Conservation (phyloP, 176 grass and related monocot genomes). For the Pontederia crassipes region DNA sequence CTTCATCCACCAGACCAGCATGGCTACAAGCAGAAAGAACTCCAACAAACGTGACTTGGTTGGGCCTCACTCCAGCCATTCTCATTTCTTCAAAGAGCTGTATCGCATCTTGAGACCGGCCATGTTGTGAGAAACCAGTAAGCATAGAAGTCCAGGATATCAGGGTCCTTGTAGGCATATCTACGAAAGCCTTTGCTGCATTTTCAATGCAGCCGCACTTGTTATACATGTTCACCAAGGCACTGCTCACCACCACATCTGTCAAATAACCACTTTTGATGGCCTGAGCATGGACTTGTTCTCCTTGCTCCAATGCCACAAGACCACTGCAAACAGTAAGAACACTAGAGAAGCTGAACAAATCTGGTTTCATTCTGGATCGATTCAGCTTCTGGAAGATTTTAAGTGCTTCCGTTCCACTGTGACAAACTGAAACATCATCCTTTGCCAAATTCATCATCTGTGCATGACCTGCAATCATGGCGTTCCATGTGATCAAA, state of each 20-base stretch:
- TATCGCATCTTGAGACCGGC: conserved; percentile 51
- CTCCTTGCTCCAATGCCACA: conserved; percentile 67
- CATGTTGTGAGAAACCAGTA: conserved; percentile 71
- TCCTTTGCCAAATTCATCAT: conserved; percentile 62
- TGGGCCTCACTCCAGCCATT: conserved; percentile 49
- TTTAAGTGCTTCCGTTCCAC: conserved; percentile 53
- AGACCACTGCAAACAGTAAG: conserved; percentile 58
- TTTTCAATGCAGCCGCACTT: conserved; percentile 62
- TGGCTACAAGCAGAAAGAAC: conserved; percentile 82
- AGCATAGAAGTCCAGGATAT: conserved; percentile 92
- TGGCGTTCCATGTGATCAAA: conserved; percentile 68
- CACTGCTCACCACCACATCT: conserved; percentile 67
- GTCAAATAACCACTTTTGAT: conserved; percentile 65
- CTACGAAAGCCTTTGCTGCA: conserved; percentile 58
- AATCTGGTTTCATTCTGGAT: conserved; percentile 45
- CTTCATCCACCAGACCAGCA: conserved; percentile 53
- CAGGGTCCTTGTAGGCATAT: conserved; percentile 56
- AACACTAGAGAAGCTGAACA: conserved; percentile 78
- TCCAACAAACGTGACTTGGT: conserved; percentile 70
- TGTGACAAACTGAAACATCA: conserved; percentile 41
- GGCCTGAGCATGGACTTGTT: conserved; percentile 66
- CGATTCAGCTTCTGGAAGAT: conserved; percentile 50
- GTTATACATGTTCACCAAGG: conserved; percentile 89
- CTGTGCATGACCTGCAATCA: conserved; percentile 58
- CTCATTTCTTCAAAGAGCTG: conserved; percentile 83